Base-by-base conservation (phyloP, 495 filamentous ascomycete genomes). In the Elaphomyces granulatus region DNA sequence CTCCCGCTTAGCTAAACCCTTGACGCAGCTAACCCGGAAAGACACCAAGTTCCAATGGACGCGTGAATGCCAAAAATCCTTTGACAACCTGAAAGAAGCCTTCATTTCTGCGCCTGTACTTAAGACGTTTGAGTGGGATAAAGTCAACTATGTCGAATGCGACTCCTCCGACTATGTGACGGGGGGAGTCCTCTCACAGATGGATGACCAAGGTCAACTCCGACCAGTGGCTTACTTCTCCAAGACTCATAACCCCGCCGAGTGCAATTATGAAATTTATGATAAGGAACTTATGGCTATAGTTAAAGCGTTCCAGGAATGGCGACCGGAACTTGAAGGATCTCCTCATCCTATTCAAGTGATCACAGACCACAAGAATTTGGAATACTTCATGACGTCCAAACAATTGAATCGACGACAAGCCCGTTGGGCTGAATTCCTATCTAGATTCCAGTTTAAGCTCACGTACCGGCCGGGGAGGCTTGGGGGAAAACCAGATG, bases 21-120 rank as follows among this genome's bases (percentile, higher is more conserved):
- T 50, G 1, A 50, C 36, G 0, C 15, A 28, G 41, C 40, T 46
- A 0, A 46, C 34, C 10, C 40, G 45, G 40, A 48, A 52, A 31
- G 36, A 51, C 32, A 18, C 7, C 16, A 19, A 15, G 19, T 51
- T 51, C 15, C 2, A 26, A 15, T 46, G 26, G 33, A 33, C 80
- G 30, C 70, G 81, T 28, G 72, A 80, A 15, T 66, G 78, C 40
- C 80, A 86, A 49, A 61, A 60, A 44, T 37, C 19, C 2, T 78
- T 81, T 40, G 73, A 85, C 34, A 67, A 43, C 16, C 21, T 53
- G 19, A 50, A 54, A 37, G 14, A 10, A 20, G 4, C 15, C 8
- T 34, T 45, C 32, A 1, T 23, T 8, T 17, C 32, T 15, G 23
- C 33, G 4, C 47, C 38, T 0, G 42, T 53, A 10, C 39, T 56